Base-by-base conservation (phyloP, 441 rosid genomes). In the Erodium chrysanthum region DNA sequence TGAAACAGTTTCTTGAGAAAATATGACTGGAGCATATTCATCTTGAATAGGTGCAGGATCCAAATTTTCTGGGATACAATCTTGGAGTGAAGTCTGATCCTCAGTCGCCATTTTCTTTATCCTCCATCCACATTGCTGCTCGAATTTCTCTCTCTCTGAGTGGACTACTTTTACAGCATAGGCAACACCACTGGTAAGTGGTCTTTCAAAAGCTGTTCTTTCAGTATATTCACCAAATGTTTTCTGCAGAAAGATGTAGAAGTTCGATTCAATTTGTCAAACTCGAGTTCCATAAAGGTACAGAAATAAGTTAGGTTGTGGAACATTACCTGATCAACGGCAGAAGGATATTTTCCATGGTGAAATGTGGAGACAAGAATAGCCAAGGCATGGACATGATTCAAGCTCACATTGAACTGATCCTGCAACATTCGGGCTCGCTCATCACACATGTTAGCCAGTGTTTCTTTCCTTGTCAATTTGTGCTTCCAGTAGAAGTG, bases 171-270 rank as follows among this genome's bases (percentile, higher is more conserved):
- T 94, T 79, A 89, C 74, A 78, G 99, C 99, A 82, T 94, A 94
- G 22, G 99, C 96, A 75, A 94, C 99, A 46, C 99, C 97, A 75
- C 99, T 94, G 0, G 99, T 94, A 68, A 94, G 92, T 17, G 99
- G 99, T 79, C 99, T 91, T 79, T 94, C 99, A 74, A 94, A 94
- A 80, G 84, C 82, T 25, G 99, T 94, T 82, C 96, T 89, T 79
- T 94, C 96, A 9, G 99, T 88, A 70, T 91, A 94, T 76, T 89
- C 86, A 61, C 93, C 82, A 77, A 94, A 94, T 12, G 94, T 94
- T 81, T 79, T 86, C 99, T 94, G 88, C 18, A 71, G 59, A 71
- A 74, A 50, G 62, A 44, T 75, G 67, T 0, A 46, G 31, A 71
- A 40, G 44, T 31, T 65, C 67, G 67, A 61, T 11, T 68, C 37